phyloP scores from a whole-genome alignment of 2,329 filamentous ascomycete genomes.

The Dothistroma pini region DNA sequence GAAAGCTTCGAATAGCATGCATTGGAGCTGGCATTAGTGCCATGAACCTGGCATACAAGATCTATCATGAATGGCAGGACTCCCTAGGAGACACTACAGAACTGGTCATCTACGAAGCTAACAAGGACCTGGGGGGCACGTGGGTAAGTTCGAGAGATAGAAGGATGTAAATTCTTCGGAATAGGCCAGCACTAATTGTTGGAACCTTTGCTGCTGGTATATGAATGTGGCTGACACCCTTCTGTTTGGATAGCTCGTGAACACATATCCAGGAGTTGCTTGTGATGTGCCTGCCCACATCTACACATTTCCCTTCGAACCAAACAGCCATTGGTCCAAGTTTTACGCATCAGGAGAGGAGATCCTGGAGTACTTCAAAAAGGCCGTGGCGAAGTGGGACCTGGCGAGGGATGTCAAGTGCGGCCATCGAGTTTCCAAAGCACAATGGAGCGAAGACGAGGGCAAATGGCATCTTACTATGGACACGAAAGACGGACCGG shows the following conservation, averaged over 20 bases:
- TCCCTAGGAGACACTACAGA: constrained; percentile 34
- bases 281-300: constrained; percentile 41
- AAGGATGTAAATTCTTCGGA: no score
- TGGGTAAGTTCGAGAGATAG: constrained; percentile 7
- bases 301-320: constrained; percentile 42
- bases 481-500: constrained; percentile 26
- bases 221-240: no score
- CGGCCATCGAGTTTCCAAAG: constrained; percentile 36
- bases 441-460: constrained; percentile 36
- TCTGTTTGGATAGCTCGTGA: constrained; percentile 30
- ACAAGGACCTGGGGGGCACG: constrained; percentile 40
- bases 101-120: constrained; percentile 44
- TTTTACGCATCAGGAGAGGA: constrained; percentile 42
- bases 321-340: constrained; percentile 43
- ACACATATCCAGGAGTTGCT: constrained; percentile 42
- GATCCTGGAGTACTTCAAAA: constrained; percentile 42
- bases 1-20: constrained; percentile 28
- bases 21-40: constrained; percentile 38
- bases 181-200: no score
- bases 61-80: constrained; percentile 37
- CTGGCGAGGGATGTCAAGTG: constrained; percentile 40
- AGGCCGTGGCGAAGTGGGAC: constrained; percentile 38
- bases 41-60: constrained; percentile 40
- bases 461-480: constrained; percentile 39
- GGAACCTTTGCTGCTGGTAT: no score